Conservation (phyloP, 2,329 filamentous ascomycete genomes). For the Lasiodiplodia hormozganensis region DNA sequence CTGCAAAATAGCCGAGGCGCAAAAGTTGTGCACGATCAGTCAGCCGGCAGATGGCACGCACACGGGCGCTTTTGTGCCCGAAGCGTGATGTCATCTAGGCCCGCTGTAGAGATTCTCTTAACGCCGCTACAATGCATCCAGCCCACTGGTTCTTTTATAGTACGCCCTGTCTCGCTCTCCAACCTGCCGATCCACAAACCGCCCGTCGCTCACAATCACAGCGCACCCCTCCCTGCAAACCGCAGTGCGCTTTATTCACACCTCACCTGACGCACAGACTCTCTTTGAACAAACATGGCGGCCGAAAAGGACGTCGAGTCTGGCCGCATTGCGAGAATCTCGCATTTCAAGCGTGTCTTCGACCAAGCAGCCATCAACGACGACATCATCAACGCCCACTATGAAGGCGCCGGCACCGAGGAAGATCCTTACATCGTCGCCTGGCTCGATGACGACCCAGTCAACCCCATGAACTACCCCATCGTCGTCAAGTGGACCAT, state of each 20-base stretch:
- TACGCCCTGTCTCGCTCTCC: neutral
- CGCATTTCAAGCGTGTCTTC: constrained; percentile 53
- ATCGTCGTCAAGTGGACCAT: constrained; percentile 68
- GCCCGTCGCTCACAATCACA: neutral
- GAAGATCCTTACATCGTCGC: constrained; percentile 73
- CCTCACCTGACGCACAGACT: neutral
- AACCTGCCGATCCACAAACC: neutral
- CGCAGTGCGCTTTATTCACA: no score
- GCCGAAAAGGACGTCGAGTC: constrained; percentile 30
- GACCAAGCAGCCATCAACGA: constrained; percentile 66
- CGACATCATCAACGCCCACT: constrained; percentile 60
- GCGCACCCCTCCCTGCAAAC: neutral
- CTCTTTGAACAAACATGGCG: neutral
- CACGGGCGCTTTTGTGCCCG: neutral
- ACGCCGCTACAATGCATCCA: neutral
- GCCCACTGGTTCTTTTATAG: neutral
- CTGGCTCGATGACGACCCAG: constrained; percentile 70
- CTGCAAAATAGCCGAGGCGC: neutral
- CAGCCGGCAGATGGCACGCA: neutral
- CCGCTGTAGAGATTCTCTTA: neutral
- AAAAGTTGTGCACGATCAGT: neutral
- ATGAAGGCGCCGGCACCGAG: constrained; percentile 61
- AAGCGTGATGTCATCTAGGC: constrained; percentile 3
- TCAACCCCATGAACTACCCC: constrained; percentile 70
- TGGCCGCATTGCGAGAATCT: constrained; percentile 15